Percentiles rank a stretch among this genome's conserved stretches.
These are phyloP conservation scores for Schizochytrium sp. DNA, from an alignment of 108 stramenopile genomes.

Conservation along the genomic window DNA sequence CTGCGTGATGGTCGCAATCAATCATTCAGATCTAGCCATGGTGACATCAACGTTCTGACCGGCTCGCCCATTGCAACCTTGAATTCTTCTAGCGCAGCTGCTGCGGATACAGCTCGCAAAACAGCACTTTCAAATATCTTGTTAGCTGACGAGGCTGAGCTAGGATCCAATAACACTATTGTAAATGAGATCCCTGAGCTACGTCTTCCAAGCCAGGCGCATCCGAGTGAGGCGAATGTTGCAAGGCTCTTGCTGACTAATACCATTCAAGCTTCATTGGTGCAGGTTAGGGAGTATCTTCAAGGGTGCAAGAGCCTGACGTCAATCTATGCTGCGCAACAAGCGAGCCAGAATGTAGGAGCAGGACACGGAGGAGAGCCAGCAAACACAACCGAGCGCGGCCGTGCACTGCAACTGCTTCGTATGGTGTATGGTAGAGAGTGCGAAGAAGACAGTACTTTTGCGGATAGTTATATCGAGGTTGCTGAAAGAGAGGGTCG, in stretches of 20 bases:
- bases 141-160: slow-evolving; percentile 2
- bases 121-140: slow-evolving; percentile 5
- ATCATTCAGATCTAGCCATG: background rate
- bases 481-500: background rate
- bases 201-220: background rate
- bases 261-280: slow-evolving; percentile 26
- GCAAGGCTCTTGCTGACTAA: slow-evolving; percentile 46
- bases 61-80: background rate
- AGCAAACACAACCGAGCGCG: background rate
- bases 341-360: background rate
- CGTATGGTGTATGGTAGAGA: background rate
- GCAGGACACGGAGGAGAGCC: background rate
- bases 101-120: background rate
- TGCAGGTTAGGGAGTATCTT: background rate
- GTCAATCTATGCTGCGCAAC: background rate
- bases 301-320: background rate
- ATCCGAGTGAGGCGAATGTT: background rate
- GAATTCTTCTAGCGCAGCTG: too few relatives aligned
- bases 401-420: background rate
- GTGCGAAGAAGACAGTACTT: background rate
- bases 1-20: background rate
- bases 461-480: background rate
- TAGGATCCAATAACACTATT: background rate
- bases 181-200: slow-evolving; percentile 49
- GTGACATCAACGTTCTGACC: background rate